Evolutionary conservation across 2,329 filamentous ascomycete genomes (phyloP).

Genomic region (Phoma sp.): DNA sequence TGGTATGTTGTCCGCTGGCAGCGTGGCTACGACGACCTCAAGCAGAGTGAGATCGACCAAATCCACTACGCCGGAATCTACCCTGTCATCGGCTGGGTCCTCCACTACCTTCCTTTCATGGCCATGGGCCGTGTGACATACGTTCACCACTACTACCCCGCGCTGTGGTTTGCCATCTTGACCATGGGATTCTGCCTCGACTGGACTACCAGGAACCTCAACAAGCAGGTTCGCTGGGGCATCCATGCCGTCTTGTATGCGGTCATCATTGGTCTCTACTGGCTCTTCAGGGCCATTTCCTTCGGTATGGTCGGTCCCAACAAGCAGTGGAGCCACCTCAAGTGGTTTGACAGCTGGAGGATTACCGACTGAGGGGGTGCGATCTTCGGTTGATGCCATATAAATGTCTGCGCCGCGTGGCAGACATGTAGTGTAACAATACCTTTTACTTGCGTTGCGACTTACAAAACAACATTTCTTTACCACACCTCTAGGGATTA

Average conservation of each 20-base stretch:
- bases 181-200: conserved; percentile 86
- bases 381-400: not conserved
- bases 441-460: conserved; percentile 14
- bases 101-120: conserved; percentile 95
- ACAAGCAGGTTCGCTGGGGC: conserved; percentile 66
- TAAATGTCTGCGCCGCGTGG: not conserved
- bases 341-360: conserved; percentile 89
- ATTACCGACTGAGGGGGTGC: conserved; percentile 66
- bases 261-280: conserved; percentile 78
- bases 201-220: conserved; percentile 75
- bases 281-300: conserved; percentile 89
- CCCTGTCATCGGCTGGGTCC: conserved; percentile 89
- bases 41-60: conserved; percentile 80
- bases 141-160: conserved; percentile 98
- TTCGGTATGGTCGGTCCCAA: conserved; percentile 93
- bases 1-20: conserved; percentile 97
- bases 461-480: conserved; percentile 12
- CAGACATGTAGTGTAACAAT: conserved; percentile 13
- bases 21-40: conserved; percentile 86
- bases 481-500: conserved; percentile 11
- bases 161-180: conserved; percentile 95
- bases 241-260: conserved; percentile 79
- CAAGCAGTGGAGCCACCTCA: conserved; percentile 86
- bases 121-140: conserved; percentile 99
- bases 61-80: conserved; percentile 95